These are phyloP conservation scores for Botrytis elliptica DNA, from an alignment of 2,329 filamentous ascomycete species.

Conservation along the genomic window DNA sequence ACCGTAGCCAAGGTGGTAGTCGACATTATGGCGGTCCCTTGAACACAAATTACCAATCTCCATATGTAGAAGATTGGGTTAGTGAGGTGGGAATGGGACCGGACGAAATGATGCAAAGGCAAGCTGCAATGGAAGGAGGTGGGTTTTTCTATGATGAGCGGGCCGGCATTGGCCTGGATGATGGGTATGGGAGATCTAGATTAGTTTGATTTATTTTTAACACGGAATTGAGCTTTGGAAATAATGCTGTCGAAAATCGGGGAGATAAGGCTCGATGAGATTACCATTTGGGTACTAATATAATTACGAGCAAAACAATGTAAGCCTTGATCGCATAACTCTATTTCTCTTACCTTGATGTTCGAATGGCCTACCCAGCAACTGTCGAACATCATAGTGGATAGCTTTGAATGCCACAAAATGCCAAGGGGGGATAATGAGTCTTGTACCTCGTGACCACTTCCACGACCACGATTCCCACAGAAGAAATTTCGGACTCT, in stretches of 20 bases:
- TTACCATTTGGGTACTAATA: background rate
- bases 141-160: conserved; percentile 12
- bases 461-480: background rate
- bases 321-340: background rate
- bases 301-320: background rate
- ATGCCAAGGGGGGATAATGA: background rate
- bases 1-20: background rate
- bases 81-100: conserved; percentile 5
- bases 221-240: background rate
- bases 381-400: background rate
- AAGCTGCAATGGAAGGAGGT: background rate
- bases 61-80: conserved; percentile 19
- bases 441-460: background rate
- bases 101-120: conserved; percentile 15
- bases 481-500: background rate
- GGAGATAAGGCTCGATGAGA: background rate
- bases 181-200: conserved; percentile 3
- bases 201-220: background rate
- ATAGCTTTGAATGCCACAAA: background rate
- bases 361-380: background rate
- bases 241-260: too few relatives aligned
- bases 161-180: background rate
- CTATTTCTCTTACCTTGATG: background rate
- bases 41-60: conserved; percentile 16
- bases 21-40: background rate